These are phyloP conservation scores for Oryza meyeriana DNA, from an alignment of 176 grass and related monocot species.

Conservation along the genomic window DNA sequence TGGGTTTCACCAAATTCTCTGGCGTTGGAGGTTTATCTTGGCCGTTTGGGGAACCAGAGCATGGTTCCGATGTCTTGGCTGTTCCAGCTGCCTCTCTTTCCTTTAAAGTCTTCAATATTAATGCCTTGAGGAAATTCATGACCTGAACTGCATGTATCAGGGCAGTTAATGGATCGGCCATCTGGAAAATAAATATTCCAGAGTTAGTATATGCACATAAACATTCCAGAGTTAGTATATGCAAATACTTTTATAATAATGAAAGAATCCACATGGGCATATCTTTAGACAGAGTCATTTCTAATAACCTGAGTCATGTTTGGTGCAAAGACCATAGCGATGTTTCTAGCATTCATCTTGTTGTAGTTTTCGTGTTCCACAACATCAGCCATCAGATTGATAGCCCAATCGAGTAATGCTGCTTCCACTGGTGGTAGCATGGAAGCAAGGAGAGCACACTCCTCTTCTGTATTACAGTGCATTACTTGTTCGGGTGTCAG, in stretches of 20 bases:
- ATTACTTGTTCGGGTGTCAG: slow-evolving; percentile 74
- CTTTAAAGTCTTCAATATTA: slow-evolving; percentile 69
- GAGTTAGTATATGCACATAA: slow-evolving; percentile 15
- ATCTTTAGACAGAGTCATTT: slow-evolving; percentile 5
- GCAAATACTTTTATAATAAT: not conserved
- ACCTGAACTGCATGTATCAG: slow-evolving; percentile 92
- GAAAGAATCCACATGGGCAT: not conserved
- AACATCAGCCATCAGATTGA: slow-evolving; percentile 93
- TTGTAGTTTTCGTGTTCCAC: slow-evolving; percentile 78
- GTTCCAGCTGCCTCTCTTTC: slow-evolving; percentile 50
- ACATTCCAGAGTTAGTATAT: slow-evolving; percentile 14
- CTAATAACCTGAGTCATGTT: slow-evolving; percentile 95
- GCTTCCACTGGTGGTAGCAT: slow-evolving; percentile 67
- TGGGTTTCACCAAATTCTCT: slow-evolving; percentile 31
- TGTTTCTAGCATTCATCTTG: slow-evolving; percentile 94
- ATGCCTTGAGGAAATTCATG: slow-evolving; percentile 92
- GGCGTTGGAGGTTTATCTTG: slow-evolving; percentile 43
- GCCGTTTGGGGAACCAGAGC: slow-evolving; percentile 53
- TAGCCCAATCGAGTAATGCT: slow-evolving; percentile 81
- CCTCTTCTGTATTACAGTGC: slow-evolving; percentile 82
- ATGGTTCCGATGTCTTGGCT: slow-evolving; percentile 34
- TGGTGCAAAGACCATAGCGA: slow-evolving; percentile 97
- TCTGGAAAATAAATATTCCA: slow-evolving; percentile 55
- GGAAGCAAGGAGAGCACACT: slow-evolving; percentile 53
- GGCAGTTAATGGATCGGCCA: slow-evolving; percentile 90